Evolutionary conservation across 495 filamentous ascomycete species (phyloP), one percentile per base, ranked within the genome.

Genomic region (Xylaria scruposa): DNA sequence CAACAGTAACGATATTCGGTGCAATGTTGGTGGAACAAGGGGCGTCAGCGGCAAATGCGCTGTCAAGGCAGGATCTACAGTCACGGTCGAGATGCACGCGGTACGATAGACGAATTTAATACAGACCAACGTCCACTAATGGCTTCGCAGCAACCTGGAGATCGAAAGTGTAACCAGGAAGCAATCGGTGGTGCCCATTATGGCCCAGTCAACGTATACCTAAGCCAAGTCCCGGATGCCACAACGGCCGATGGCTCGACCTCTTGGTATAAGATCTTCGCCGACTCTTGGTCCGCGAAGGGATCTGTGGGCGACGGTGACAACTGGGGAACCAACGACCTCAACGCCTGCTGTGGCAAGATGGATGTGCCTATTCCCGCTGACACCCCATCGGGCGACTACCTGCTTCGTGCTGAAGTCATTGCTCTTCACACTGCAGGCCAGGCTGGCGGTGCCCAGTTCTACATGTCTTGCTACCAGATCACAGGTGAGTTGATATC

Each of bases 131-230:
- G 79, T 82, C 24, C 1, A 42, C 81, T 75, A 75, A 82, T n/a
- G 73, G 76, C 13, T 36, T 36, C 8, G 12, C 10, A 82, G 68
- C 85, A 86, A 77, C 84, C 85, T 38, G 83, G 81, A 24, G 82
- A 84, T 74, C 80, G 85, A 26, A 71, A 40, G 5, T 87, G 85
- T 71, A 71, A 59, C 29, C 79, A 77, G 31, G 81, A 85, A 24
- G 85, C 85, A 42, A 85, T 87, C 66, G 85, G 85, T 3, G 85
- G 85, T 47, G 81, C 82, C 44, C 87, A 89, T 72, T 86, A 84
- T 69, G 85, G 85, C 10, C 85, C 85, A 1, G 85, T 86, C 38
- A 80, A 85, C 47, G 80, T 84, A 29, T 87, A 87, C 77, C 80
- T 87, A 47, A 80, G 81, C 76, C 80, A 84, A 70, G 85, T 87